phyloP scores from a whole-genome alignment of 73 alveolate genomes.

The Durusdinium trenchii region DNA sequence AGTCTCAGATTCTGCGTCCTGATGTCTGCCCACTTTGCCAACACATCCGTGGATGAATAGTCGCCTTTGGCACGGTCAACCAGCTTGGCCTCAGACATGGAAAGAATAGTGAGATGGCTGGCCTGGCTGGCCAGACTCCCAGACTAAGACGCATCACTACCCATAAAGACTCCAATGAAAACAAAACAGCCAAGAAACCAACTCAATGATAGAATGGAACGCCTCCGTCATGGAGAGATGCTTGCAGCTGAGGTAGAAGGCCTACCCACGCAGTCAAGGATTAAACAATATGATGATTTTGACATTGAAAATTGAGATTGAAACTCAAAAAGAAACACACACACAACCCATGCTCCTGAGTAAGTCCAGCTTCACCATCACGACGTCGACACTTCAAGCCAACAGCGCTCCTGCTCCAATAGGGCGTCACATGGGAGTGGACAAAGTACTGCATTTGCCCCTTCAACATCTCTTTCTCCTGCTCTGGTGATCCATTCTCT shows the following conservation, averaged over 20 bases:
- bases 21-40: neutral
- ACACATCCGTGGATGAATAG: neutral
- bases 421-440: neutral
- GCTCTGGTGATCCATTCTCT: neutral
- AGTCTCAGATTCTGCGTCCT: neutral
- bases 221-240: neutral
- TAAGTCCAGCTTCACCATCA: neutral
- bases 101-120: neutral
- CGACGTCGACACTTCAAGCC: neutral
- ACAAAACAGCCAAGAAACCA: neutral
- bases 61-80: neutral
- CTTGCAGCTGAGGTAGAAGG: neutral
- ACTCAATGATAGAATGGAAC: neutral
- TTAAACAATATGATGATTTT: neutral
- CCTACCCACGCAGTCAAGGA: neutral
- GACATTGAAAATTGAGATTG: neutral
- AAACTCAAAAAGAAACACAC: neutral
- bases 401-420: slow-evolving; percentile 11
- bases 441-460: neutral
- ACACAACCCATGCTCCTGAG: neutral
- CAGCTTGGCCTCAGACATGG: neutral
- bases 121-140: neutral
- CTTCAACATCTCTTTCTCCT: neutral
- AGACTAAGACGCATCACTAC: neutral
- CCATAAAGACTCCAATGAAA: neutral